These are phyloP conservation scores for Plectosphaerella cucumerina DNA, from an alignment of 2,329 filamentous ascomycete genomes.

Conservation along the genomic window DNA sequence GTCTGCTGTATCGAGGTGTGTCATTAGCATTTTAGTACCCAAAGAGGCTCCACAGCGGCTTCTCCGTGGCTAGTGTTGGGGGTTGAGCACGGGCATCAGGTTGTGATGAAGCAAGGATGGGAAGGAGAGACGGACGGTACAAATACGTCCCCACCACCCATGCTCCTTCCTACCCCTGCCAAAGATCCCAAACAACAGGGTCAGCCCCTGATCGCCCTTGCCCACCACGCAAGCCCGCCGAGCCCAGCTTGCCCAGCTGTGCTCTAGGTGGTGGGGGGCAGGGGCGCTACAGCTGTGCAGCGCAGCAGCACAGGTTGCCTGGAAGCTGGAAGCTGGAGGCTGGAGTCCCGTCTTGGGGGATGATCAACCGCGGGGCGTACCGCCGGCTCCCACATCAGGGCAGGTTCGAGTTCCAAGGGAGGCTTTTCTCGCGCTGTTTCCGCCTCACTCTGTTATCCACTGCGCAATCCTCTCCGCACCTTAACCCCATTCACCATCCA, in stretches of 20 bases:
- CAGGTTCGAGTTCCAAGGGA: too few relatives aligned
- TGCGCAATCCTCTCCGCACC: neutral
- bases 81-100: neutral
- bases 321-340: neutral
- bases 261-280: neutral
- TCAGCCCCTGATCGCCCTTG: neutral
- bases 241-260: neutral
- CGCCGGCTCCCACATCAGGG: too few relatives aligned
- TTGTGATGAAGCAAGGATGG: neutral
- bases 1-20: neutral
- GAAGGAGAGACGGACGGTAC: neutral
- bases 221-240: neutral
- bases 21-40: neutral
- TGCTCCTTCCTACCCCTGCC: neutral
- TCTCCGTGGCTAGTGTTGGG: neutral
- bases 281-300: neutral
- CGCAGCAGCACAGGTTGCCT: neutral
- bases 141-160: neutral
- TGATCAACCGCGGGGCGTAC: too few relatives aligned
- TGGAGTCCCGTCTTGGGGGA: too few relatives aligned
- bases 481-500: neutral
- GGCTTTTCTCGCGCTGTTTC: too few relatives aligned
- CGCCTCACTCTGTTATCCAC: too few relatives aligned
- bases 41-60: neutral
- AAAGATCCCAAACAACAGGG: slow-evolving; percentile 3